Conservation (phyloP, 2,329 filamentous ascomycete species). For the Helotiales sp. region DNA sequence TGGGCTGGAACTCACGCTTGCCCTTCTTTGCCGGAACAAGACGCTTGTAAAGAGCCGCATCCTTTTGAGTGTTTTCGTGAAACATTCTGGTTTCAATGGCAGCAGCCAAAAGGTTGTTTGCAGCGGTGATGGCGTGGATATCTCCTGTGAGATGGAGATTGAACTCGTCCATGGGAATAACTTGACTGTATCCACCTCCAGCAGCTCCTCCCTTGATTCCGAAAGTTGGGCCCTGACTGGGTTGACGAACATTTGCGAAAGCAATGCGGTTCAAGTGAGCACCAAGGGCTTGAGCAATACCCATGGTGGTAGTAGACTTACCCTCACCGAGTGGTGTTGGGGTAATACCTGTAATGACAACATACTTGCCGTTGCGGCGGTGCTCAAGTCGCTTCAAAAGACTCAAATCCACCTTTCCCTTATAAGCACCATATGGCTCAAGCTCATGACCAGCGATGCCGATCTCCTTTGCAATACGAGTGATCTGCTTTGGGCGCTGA, state of each 20-base stretch:
- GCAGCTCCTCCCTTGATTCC: constrained; percentile 98
- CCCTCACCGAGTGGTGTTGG: constrained; percentile 96
- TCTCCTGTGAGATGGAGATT: constrained; percentile 97
- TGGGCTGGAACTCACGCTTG: constrained; percentile 80
- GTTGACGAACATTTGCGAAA: constrained; percentile 96
- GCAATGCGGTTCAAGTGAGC: constrained; percentile 85
- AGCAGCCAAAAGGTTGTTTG: constrained; percentile 95
- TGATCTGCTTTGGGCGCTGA: constrained; percentile 92
- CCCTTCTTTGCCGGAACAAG: constrained; percentile 91
- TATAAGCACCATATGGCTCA: constrained; percentile 93
- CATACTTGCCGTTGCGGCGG: constrained; percentile 85
- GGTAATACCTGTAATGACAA: constrained; percentile 94
- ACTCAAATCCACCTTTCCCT: constrained; percentile 89
- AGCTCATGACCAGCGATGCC: constrained; percentile 89
- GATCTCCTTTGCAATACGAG: constrained; percentile 80
- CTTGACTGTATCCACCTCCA: constrained; percentile 96
- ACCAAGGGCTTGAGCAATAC: constrained; percentile 88
- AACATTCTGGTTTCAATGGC: constrained; percentile 98
- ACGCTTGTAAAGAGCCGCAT: constrained; percentile 83
- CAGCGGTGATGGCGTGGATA: constrained; percentile 95
- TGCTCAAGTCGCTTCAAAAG: constrained; percentile 85
- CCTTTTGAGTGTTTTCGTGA: constrained; percentile 94
- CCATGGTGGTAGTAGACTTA: constrained; percentile 98
- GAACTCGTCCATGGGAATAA: constrained; percentile 99
- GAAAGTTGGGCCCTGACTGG: constrained; percentile 96